phyloP scores from a whole-genome alignment of 371 early-diverging fungal species.

The Mycotypha africana region DNA sequence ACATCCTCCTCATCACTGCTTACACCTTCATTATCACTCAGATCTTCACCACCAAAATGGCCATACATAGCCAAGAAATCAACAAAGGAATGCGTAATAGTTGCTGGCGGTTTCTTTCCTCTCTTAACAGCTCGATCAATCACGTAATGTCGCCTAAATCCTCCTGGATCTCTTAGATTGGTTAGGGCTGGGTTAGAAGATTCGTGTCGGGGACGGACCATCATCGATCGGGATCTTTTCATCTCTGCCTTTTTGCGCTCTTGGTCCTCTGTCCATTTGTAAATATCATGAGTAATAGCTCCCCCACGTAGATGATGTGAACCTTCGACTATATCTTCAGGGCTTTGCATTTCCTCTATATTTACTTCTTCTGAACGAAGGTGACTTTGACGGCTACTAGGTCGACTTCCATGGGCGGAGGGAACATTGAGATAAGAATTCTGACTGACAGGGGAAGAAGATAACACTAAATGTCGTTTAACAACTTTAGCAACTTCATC shows the following conservation, averaged over 20 bases:
- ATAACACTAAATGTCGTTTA: constrained; percentile 37
- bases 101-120: constrained; percentile 61
- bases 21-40: constrained; percentile 59
- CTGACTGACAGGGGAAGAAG: constrained; percentile 31
- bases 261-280: constrained; percentile 48
- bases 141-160: constrained; percentile 87
- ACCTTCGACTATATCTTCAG: no score
- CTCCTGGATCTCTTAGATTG: constrained; percentile 71
- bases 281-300: constrained; percentile 55
- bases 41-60: constrained; percentile 84
- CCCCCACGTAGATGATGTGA: constrained; percentile 49
- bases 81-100: constrained; percentile 84
- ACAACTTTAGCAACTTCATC: constrained; percentile 38
- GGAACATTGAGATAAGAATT: no score
- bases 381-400: constrained; percentile 1
- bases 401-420: constrained; percentile 7
- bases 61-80: constrained; percentile 91
- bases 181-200: constrained; percentile 29
- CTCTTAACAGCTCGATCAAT: constrained; percentile 64
- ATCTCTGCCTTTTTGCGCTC: constrained; percentile 27
- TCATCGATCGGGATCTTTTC: constrained; percentile 36
- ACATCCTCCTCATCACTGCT: constrained; percentile 53
- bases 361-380: not conserved
- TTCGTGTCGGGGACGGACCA: constrained; percentile 20
- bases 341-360: no score